Evolutionary conservation across 495 filamentous ascomycete species (phyloP), one percentile per base, ranked within the genome.

Genomic region (Echria macrotheca): DNA sequence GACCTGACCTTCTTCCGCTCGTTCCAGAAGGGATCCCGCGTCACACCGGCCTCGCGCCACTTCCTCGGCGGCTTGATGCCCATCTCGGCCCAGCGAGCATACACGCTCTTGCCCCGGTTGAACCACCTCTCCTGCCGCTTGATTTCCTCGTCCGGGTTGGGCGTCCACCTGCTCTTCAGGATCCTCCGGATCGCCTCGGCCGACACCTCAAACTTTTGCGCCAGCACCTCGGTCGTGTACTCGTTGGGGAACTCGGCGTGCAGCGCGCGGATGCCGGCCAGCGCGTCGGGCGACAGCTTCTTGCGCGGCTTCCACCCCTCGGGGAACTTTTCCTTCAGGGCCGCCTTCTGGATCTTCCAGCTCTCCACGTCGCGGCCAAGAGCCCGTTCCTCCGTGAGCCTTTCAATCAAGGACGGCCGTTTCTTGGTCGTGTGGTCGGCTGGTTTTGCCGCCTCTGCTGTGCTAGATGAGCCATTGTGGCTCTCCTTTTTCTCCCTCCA

Each of bases 181-280:
- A 98, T 93, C 17, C 93, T 73, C 8, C 90, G 78, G 45, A 97
- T 88, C 5, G 82, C 86, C 55, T 98, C 93, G 1, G 87, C 76
- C 1, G 89, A 91, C 4, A 95, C 73, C 65, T 88, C 71, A 69
- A 97, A 98, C 47, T 90, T 76, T 0, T 83, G 57, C 0, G 93
- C 79, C 4, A 98, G 80, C 28, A 82, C 78, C 8, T 73, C 59
- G 1, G 87, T 94, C 15, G 85, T 83, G 70, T 87, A 95, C 41
- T 71, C 66, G 1, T 85, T 76, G 0, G 93, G 89, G 37, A 86
- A 81, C 53, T 87, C 78, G 2, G 74, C 66, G 60, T 95, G 79
- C 18, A 98, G 72, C 23, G 83, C 80, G 15, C 87, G 82, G 49
- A 97, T 96, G 22, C 89, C 89, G 12, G 89, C 84, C 9, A 95